These are phyloP conservation scores for Odonthalia washingtoniensis DNA, from an alignment of 31 red algal species.

Conservation along the genomic window DNA sequence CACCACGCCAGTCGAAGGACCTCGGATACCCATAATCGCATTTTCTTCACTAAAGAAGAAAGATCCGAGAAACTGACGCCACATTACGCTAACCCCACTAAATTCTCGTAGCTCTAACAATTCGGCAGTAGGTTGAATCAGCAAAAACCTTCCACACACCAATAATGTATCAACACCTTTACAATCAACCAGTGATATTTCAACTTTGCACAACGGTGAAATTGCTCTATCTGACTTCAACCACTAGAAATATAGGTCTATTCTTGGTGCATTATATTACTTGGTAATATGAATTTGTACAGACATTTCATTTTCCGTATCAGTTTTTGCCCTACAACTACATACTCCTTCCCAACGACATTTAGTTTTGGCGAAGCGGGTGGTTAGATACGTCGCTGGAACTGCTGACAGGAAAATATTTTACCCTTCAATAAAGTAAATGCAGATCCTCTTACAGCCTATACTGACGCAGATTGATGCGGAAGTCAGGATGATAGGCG, in stretches of 20 bases:
- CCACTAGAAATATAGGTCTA: background rate
- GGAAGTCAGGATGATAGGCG: background rate
- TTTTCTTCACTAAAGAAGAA: no score
- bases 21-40: no score
- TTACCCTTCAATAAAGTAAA: background rate
- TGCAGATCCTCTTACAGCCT: background rate
- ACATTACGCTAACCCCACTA: no score
- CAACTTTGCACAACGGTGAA: background rate
- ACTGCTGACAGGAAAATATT: background rate
- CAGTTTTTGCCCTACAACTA: background rate
- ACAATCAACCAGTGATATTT: no score
- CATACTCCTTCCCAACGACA: background rate
- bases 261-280: background rate
- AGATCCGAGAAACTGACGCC: no score
- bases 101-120: no score
- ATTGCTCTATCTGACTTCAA: background rate
- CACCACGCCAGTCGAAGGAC: no score
- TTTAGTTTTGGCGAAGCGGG: background rate
- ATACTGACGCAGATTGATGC: no score
- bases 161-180: background rate
- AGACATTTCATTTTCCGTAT: constrained; percentile 7
- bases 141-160: background rate
- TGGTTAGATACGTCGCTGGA: background rate
- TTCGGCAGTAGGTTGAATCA: no score
- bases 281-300: background rate